Conservation (phyloP, 345 rosid species). For the Citropsis articulata region DNA sequence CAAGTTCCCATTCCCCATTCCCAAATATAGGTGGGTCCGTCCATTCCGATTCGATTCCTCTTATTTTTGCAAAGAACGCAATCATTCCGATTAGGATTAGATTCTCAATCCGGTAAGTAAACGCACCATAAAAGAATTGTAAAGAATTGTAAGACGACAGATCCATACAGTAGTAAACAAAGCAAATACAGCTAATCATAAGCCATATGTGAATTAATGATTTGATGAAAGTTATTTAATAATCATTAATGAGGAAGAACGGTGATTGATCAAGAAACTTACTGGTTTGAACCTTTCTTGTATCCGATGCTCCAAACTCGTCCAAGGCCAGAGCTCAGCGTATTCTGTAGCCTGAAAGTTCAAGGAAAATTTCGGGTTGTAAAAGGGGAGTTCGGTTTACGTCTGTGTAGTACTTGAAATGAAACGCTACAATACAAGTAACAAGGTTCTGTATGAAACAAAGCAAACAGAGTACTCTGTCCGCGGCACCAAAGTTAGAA, state of each 20-base stretch:
- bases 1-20: too few species aligned
- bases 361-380: background rate
- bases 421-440: background rate
- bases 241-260: background rate
- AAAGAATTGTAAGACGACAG: too few species aligned
- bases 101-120: too few species aligned
- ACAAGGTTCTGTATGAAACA: background rate
- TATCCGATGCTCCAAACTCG: slow-evolving; percentile 81
- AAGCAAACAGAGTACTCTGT: background rate
- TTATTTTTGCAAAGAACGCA: too few species aligned
- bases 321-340: slow-evolving; percentile 61
- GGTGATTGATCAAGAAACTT: slow-evolving; percentile 14
- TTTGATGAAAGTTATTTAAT: background rate
- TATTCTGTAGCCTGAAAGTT: slow-evolving; percentile 33
- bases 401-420: background rate
- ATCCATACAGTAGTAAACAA: background rate
- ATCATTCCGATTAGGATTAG: too few species aligned
- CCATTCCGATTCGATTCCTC: too few species aligned
- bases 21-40: too few species aligned
- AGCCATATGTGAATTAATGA: background rate
- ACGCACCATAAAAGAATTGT: too few species aligned
- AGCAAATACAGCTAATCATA: background rate
- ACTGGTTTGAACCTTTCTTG: slow-evolving; percentile 73
- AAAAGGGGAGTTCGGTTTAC: background rate
- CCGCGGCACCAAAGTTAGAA: background rate